Percentiles rank a stretch among this genome's conserved stretches.
Conservation (phyloP, 2,329 filamentous ascomycete species). For the Epichloe gansuensis region DNA sequence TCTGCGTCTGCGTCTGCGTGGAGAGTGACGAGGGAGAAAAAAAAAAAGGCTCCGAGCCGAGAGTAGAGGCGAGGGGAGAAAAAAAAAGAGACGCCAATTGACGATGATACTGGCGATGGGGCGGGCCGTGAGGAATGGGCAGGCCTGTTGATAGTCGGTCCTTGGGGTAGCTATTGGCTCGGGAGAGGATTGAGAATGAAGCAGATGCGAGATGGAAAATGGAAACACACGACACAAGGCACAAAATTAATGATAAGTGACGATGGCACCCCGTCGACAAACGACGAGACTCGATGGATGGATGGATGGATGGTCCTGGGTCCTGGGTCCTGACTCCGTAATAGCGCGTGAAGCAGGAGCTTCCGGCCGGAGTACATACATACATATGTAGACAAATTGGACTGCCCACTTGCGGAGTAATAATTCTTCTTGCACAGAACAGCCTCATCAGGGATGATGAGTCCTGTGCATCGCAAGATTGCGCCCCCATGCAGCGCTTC, state of each 20-base stretch:
- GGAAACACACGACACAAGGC: too few species aligned
- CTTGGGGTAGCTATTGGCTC: too few species aligned
- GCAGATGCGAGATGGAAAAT: too few species aligned
- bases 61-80: not conserved
- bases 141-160: not conserved
- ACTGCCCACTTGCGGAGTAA: not conserved
- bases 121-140: not conserved
- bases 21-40: slow-evolving; percentile 3
- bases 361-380: too few species aligned
- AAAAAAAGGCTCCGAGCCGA: not conserved
- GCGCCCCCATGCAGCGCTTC: too few species aligned
- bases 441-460: not conserved
- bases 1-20: not conserved
- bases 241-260: too few species aligned
- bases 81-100: not conserved
- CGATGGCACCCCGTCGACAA: too few species aligned
- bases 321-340: not conserved
- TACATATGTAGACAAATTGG: not conserved
- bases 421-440: not conserved
- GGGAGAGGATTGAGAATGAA: too few species aligned
- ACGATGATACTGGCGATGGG: not conserved
- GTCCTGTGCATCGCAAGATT: slow-evolving; percentile 9
- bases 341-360: slow-evolving; percentile 1
- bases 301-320: too few species aligned
- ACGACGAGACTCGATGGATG: not conserved